These are phyloP conservation scores for Neofusicoccum umdonicola DNA, from an alignment of 2,329 filamentous ascomycete genomes.

Conservation along the genomic window DNA sequence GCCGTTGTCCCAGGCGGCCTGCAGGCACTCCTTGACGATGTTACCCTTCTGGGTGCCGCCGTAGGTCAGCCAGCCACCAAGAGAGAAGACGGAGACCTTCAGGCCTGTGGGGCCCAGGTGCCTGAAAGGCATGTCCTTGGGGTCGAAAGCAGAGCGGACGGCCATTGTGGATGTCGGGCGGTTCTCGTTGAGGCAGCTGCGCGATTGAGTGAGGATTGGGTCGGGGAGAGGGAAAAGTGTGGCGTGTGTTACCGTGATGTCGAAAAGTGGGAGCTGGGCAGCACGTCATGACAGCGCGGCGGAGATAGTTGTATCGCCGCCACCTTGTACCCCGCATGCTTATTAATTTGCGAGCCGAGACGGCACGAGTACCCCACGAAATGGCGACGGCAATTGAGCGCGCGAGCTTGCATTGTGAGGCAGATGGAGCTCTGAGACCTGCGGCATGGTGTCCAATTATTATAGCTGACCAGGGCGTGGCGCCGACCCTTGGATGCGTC, in stretches of 20 bases:
- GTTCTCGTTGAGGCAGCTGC: background rate
- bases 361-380: background rate
- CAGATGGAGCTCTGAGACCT: background rate
- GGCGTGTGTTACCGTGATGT: background rate
- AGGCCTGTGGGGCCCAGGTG: conserved; percentile 48
- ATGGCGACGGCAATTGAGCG: background rate
- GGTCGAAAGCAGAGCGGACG: conserved; percentile 49
- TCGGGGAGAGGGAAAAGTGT: background rate
- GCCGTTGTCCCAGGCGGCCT: conserved; percentile 50
- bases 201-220: background rate
- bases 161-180: conserved; percentile 16
- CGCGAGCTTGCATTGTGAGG: background rate
- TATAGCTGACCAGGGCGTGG: too few species aligned
- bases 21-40: conserved; percentile 51
- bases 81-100: conserved; percentile 52
- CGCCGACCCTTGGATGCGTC: background rate
- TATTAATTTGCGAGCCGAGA: background rate
- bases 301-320: conserved; percentile 8
- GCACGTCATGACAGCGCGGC: background rate
- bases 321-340: conserved; percentile 1
- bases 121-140: conserved; percentile 50
- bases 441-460: background rate
- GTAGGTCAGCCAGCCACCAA: conserved; percentile 48
- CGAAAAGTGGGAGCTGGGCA: background rate
- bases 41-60: conserved; percentile 51